Base-by-base conservation (phyloP, 768 basidiomycete genomes). In the Paxillus ammoniavirescens region DNA sequence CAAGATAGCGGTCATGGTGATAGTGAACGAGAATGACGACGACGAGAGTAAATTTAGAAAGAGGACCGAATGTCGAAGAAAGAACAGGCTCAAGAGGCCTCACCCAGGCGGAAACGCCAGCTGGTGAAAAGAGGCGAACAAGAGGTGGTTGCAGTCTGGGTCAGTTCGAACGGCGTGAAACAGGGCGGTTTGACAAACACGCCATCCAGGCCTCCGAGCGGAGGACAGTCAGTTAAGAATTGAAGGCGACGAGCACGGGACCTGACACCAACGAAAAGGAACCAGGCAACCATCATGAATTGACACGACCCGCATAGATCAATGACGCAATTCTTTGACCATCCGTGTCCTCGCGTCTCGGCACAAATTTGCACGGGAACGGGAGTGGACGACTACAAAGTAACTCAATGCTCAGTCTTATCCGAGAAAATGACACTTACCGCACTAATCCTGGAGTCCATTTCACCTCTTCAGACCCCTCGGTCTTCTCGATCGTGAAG, bases 1-100 rank as follows among this genome's bases (percentile, higher is more conserved):
- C 3, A 26, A 84, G 68, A 91, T 75, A 66, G 83, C 82, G 73
- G 90, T 87, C 89, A 91, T 90, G 13, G 26, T 52, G 8, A 33
- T 47, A 47, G 73, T 65, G 61, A 47, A 53, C 52, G 47, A 45
- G 55, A 50, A 51, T 21, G 21, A 21, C 21, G 21, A 21, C 3
- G 52, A 49, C 38, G 44, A 55, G 54, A 54, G 40, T 47, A 42
- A 47, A 21, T 33, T 21, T 42, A 55, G 42, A 30, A 52, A 31
- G 47, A 50, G 2, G 9, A 36, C 21, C 26, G 40, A 23, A 37
- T 31, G 45, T 21, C 31, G 43, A 45, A 36, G 13, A 56, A 57
- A 48, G 42, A 42, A 50, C 21, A 51, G 54, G 51, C 44, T 50
- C 45, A 59, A 30, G 59, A 26, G 4, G 6, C 26, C 26, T 26